Conservation (phyloP, 768 basidiomycete species). For the Mycena floridula region DNA sequence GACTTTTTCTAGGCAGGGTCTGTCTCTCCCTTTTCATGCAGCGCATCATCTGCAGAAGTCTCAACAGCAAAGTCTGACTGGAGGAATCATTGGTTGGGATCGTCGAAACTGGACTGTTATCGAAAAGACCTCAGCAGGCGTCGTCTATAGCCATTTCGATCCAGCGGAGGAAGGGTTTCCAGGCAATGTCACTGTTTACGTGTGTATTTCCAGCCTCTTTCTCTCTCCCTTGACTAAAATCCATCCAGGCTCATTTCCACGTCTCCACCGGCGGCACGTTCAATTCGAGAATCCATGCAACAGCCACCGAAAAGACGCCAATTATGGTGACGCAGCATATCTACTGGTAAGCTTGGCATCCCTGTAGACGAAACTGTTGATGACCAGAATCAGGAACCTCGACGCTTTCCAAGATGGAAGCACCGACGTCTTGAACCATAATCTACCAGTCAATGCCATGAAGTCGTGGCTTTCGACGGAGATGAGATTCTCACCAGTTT, state of each 20-base stretch:
- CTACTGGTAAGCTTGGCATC: conserved; percentile 34
- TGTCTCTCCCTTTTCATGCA: background rate
- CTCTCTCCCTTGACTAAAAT: conserved; percentile 27
- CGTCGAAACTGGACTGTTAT: conserved; percentile 49
- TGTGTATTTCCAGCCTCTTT: conserved; percentile 12
- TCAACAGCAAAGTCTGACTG: conserved; percentile 45
- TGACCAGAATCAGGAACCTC: conserved; percentile 46
- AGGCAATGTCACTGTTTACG: conserved; percentile 37
- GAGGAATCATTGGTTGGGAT: conserved; percentile 53
- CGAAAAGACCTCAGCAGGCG: conserved; percentile 33
- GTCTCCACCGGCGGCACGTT: conserved; percentile 38
- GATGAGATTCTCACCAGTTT: conserved; percentile 34
- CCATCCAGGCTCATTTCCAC: too few relatives aligned
- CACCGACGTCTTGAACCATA: conserved; percentile 22
- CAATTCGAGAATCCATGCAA: conserved; percentile 36
- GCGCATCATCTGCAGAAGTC: background rate
- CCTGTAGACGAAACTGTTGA: too few relatives aligned
- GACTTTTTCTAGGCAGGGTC: conserved; percentile 13
- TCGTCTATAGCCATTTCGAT: conserved; percentile 49
- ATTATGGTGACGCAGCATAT: conserved; percentile 53
- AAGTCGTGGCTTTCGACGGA: conserved; percentile 32
- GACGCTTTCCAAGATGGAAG: conserved; percentile 42
- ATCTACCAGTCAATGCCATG: conserved; percentile 23
- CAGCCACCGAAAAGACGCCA: conserved; percentile 44
- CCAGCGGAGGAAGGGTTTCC: conserved; percentile 50